Evolutionary conservation across 2,329 filamentous ascomycete species (phyloP).

Genomic region (Cladosporium sp.): DNA sequence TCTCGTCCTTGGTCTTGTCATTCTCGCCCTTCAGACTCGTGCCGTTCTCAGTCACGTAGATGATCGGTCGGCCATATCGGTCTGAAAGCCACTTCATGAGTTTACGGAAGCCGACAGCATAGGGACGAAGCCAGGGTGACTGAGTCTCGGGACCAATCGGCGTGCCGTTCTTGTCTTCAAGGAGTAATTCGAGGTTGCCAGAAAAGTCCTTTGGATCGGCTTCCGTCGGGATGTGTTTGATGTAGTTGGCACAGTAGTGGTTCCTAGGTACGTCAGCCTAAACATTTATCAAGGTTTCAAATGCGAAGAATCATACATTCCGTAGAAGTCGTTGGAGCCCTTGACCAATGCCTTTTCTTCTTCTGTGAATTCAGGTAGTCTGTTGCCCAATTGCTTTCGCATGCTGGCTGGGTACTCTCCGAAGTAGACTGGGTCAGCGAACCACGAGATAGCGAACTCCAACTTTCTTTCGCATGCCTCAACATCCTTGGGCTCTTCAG

Average conservation of each 20-base stretch:
- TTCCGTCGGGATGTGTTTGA: conserved; percentile 58
- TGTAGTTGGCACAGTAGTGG: conserved; percentile 86
- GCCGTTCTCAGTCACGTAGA: conserved; percentile 87
- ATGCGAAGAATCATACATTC: conserved; percentile 50
- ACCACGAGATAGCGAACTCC: conserved; percentile 85
- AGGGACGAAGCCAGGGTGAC: conserved; percentile 74
- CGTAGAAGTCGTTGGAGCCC: conserved; percentile 90
- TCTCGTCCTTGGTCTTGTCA: conserved; percentile 63
- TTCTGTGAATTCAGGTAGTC: conserved; percentile 68
- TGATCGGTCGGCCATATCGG: conserved; percentile 69
- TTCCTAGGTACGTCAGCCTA: conserved; percentile 43
- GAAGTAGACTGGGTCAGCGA: conserved; percentile 81
- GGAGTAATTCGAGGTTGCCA: conserved; percentile 70
- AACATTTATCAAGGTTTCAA: neutral
- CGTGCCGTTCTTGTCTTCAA: conserved; percentile 64
- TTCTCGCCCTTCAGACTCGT: conserved; percentile 82
- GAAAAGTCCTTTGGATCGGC: conserved; percentile 63
- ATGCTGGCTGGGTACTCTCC: conserved; percentile 81
- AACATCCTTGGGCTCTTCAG: conserved; percentile 67
- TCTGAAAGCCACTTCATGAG: conserved; percentile 73
- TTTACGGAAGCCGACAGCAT: conserved; percentile 71
- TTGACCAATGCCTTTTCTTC: conserved; percentile 71
- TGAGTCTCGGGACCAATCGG: conserved; percentile 79
- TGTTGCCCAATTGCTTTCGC: conserved; percentile 72
- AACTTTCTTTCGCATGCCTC: conserved; percentile 76